Percentiles rank a stretch among this genome's conserved stretches.
Evolutionary conservation across 805 yeast genomes (phyloP).

Genomic region (Kuraishia molischiana): DNA sequence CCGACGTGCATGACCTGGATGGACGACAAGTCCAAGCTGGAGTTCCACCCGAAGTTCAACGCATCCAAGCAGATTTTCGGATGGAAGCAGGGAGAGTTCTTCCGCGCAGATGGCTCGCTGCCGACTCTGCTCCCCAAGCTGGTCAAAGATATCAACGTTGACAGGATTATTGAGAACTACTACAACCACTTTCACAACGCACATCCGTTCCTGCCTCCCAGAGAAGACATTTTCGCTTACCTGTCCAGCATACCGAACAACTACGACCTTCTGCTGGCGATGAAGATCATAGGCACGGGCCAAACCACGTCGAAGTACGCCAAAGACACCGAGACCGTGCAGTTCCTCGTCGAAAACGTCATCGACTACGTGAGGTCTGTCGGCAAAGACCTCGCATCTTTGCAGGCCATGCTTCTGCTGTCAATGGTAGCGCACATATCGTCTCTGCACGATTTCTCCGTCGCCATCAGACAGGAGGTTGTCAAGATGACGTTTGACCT

Average conservation of each 20-base stretch:
- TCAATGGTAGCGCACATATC: conserved; percentile 39
- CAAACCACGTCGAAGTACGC: conserved; percentile 26
- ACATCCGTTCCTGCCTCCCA: conserved; percentile 39
- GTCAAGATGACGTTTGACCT: conserved; percentile 27
- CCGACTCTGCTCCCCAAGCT: conserved; percentile 5
- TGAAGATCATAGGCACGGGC: conserved; percentile 42
- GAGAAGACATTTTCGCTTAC: conserved; percentile 22
- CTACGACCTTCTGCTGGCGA: conserved; percentile 31
- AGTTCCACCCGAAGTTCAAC: conserved; percentile 20
- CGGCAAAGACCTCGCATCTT: conserved; percentile 31
- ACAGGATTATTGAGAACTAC: conserved; percentile 19
- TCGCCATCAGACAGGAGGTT: conserved; percentile 30
- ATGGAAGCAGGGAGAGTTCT: conserved; percentile 13
- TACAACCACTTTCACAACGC: conserved; percentile 27
- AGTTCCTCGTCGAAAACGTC: conserved; percentile 23
- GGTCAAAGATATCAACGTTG: conserved; percentile 15
- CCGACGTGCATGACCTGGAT: conserved; percentile 18
- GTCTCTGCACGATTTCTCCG: conserved; percentile 37
- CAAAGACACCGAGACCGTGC: conserved; percentile 28
- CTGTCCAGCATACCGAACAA: conserved; percentile 23
- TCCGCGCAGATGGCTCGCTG: neutral
- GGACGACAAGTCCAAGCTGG: conserved; percentile 4
- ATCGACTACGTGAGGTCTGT: conserved; percentile 18
- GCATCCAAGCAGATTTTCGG: conserved; percentile 15
- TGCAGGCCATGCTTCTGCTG: conserved; percentile 30